Conservation (phyloP, 768 basidiomycete genomes). For the Mycena galopus region DNA sequence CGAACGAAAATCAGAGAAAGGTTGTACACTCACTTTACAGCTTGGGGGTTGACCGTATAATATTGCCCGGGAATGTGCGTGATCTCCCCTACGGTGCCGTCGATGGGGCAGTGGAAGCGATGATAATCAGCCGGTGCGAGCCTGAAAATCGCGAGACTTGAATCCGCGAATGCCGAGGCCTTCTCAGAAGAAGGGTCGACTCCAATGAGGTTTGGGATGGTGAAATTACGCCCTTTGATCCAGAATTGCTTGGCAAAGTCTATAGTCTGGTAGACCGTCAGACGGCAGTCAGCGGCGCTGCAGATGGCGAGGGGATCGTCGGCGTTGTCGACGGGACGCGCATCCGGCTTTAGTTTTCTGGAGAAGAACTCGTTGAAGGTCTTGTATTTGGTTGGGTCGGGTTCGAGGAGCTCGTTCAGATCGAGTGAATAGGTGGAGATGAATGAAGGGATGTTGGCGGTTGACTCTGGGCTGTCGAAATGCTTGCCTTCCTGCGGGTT, state of each 20-base stretch:
- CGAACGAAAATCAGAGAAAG: no score
- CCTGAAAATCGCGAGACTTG: constrained; percentile 75
- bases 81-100: constrained; percentile 62
- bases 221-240: constrained; percentile 82
- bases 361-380: constrained; percentile 88
- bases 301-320: constrained; percentile 66
- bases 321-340: constrained; percentile 71
- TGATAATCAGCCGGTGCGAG: constrained; percentile 89
- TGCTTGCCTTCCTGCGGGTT: constrained; percentile 62
- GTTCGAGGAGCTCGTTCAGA: constrained; percentile 70
- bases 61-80: constrained; percentile 67
- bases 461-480: constrained; percentile 67
- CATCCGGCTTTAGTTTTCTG: constrained; percentile 67
- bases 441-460: constrained; percentile 67
- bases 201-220: constrained; percentile 69
- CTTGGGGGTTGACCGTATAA: constrained; percentile 86
- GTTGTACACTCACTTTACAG: constrained; percentile 65
- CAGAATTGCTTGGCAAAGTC: constrained; percentile 77
- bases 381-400: constrained; percentile 71
- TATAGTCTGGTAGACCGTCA: constrained; percentile 75
- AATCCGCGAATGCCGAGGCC: constrained; percentile 55
- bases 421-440: constrained; percentile 67
- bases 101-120: constrained; percentile 81
- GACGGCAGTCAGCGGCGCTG: constrained; percentile 79
- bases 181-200: constrained; percentile 57